Base-by-base conservation (phyloP, 495 filamentous ascomycete species). In the Podospora australis region DNA sequence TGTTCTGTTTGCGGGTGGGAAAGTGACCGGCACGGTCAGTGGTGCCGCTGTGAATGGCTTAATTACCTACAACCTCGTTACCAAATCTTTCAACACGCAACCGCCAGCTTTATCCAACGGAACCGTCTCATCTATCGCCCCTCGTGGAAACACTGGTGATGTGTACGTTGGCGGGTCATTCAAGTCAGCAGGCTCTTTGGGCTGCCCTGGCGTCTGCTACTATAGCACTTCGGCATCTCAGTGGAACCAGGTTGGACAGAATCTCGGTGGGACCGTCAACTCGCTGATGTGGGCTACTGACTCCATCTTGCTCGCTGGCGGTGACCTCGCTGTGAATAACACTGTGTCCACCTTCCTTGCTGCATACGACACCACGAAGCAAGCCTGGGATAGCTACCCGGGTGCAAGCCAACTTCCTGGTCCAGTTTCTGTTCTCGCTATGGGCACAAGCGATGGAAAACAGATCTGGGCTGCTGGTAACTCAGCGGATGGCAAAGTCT, bases 91-190 rank as follows among this genome's bases (percentile, higher is more conserved):
- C 50, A 66, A 70, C 48, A 58, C 72, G 6, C 91, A 95, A 56
- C 84, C 89, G 6, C 82, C 86, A 7, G 68, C 78, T 9, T 70
- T 94, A n/a, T 69, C 65, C 7, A 73, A 80, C 52, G 85, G 84
- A 14, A 73, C 78, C 11, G 87, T 96, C 40, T 84, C 89, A 51
- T 71, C 86, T 21, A 86, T 96, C 53, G 78, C 78, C 13, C 66
- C 74, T 6, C 80, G 81, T 29, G 82, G 86, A 4, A 74, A 71
- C 48, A 82, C 82, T 22, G 68, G 72, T 1, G 78, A 91, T 32
- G 74, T 99, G 25, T 99, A 87, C 62, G 81, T 97, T 24, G 92
- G 83, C 13, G 92, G 92, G 23, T 79, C 74, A 22, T 98, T 97
- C 55, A 70, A 78, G 2, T 73, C 74, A 8, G 94, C 90, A 23